phyloP scores from a whole-genome alignment of 768 basidiomycete species.

The Plicaturopsis crispa region DNA sequence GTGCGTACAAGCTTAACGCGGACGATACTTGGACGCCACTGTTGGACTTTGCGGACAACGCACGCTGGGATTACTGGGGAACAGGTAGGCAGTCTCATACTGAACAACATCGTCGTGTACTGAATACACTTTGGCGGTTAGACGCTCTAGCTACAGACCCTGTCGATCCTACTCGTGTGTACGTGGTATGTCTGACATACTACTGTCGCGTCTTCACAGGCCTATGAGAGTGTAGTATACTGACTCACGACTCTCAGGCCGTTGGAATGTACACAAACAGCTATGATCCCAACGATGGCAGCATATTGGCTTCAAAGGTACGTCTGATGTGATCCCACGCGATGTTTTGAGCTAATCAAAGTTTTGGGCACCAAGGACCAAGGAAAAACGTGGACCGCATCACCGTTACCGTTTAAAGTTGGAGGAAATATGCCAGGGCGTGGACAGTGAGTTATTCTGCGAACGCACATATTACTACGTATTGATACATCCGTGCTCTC shows the following conservation, averaged over 20 bases:
- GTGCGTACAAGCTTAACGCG: slow-evolving; percentile 53
- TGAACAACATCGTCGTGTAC: too few species aligned
- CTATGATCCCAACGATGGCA: slow-evolving; percentile 56
- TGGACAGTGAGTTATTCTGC: slow-evolving; percentile 35
- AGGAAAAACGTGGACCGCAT: slow-evolving; percentile 46
- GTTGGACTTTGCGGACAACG: slow-evolving; percentile 42
- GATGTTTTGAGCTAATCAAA: too few species aligned
- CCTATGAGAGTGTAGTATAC: neutral
- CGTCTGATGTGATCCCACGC: too few species aligned
- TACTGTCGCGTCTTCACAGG: neutral
- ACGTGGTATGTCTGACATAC: slow-evolving; percentile 40
- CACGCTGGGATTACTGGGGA: slow-evolving; percentile 30
- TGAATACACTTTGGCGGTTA: slow-evolving; percentile 52
- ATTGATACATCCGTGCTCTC: slow-evolving; percentile 2
- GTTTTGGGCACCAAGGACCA: too few species aligned
- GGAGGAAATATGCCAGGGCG: slow-evolving; percentile 63
- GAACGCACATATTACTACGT: slow-evolving; percentile 1
- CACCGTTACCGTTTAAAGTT: slow-evolving; percentile 54
- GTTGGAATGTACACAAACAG: slow-evolving; percentile 58
- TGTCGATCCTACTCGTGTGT: slow-evolving; percentile 44
- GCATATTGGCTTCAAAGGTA: slow-evolving; percentile 59
- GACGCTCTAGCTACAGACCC: slow-evolving; percentile 61
- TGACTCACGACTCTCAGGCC: slow-evolving; percentile 23
- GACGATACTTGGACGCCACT: slow-evolving; percentile 59
- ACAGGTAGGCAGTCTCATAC: slow-evolving; percentile 18